Percentiles rank a stretch among this genome's conserved stretches.
Conservation (phyloP, 179 eudicot genomes). For the Carnegiea gigantea region DNA sequence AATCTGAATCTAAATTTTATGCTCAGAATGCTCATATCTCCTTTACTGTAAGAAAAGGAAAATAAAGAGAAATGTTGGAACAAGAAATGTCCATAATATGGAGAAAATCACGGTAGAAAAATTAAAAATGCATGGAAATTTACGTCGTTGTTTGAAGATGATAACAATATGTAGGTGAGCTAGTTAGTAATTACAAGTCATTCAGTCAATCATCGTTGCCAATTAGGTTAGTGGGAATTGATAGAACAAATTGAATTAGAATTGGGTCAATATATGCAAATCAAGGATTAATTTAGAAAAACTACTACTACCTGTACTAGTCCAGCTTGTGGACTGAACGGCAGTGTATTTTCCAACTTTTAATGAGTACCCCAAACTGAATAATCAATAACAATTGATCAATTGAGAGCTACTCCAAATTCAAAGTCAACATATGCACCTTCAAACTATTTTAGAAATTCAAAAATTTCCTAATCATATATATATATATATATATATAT, state of each 20-base stretch:
- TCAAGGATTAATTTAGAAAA: background rate
- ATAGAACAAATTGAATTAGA: too few species aligned
- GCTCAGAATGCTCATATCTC: too few species aligned
- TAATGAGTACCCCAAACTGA: too few species aligned
- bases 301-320: background rate
- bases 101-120: background rate
- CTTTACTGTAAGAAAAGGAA: background rate
- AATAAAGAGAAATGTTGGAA: background rate
- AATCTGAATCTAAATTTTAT: background rate
- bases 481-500: too few species aligned
- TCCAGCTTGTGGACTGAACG: too few species aligned
- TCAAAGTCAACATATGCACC: too few species aligned
- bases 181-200: background rate
- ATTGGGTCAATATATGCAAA: background rate
- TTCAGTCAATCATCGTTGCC: slow-evolving; percentile 3
- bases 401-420: too few species aligned
- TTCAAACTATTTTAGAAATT: too few species aligned
- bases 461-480: too few species aligned
- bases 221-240: background rate
- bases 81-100: background rate
- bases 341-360: too few species aligned
- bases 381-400: too few species aligned
- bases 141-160: background rate
- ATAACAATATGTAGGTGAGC: background rate
- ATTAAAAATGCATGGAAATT: too few species aligned